Percentiles rank a stretch among this genome's conserved stretches.
phyloP scores from a whole-genome alignment of 2,329 filamentous ascomycete species.

The Tolypocladium pustulatum region DNA sequence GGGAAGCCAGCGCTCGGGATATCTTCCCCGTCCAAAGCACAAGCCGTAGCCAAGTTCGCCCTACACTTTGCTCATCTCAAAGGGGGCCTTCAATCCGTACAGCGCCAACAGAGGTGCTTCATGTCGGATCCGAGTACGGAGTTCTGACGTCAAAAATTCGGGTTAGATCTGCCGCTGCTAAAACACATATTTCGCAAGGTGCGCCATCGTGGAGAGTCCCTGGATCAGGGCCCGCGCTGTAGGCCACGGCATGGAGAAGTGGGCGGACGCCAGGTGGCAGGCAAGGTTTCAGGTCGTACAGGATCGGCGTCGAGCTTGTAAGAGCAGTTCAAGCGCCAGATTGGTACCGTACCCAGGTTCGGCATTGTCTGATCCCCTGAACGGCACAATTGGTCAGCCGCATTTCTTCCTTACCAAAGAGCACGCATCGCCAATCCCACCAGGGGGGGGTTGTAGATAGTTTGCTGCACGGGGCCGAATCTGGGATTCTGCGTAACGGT shows the following conservation, averaged over 20 bases:
- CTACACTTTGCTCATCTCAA: neutral
- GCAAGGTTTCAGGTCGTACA: constrained; percentile 1
- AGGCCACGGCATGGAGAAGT: neutral
- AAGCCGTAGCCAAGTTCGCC: neutral
- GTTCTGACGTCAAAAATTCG: neutral
- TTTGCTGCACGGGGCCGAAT: constrained; percentile 8
- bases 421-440: neutral
- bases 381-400: neutral
- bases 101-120: neutral
- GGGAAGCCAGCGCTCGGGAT: neutral
- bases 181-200: neutral
- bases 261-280: neutral
- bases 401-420: neutral
- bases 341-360: neutral
- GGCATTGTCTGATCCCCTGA: neutral
- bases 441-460: neutral
- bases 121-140: neutral
- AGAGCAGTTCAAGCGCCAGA: neutral
- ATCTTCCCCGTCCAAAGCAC: neutral
- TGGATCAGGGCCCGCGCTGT: neutral
- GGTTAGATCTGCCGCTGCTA: neutral
- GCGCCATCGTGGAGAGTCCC: neutral
- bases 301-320: neutral
- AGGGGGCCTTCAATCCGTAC: neutral
- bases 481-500: constrained; percentile 1